Evolutionary conservation across 2,329 filamentous ascomycete genomes (phyloP).

Genomic region (Phialophora chinensis): DNA sequence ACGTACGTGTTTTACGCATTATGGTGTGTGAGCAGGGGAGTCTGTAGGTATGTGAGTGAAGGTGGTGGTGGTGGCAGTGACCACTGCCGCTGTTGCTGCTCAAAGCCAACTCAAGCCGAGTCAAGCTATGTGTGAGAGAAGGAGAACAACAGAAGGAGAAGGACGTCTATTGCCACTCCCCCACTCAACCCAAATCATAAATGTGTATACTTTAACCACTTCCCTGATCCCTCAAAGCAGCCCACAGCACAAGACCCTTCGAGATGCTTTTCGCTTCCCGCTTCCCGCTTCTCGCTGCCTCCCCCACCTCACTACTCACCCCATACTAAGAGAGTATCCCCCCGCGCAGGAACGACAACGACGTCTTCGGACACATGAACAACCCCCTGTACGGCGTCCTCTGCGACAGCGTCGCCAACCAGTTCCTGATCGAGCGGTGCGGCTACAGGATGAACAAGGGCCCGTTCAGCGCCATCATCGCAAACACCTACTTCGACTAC

Average conservation of each 20-base stretch:
- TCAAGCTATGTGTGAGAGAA: no score
- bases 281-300: not conserved
- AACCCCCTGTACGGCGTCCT: conserved; percentile 86
- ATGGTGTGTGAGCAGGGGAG: no score
- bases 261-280: not conserved
- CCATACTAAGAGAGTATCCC: not conserved
- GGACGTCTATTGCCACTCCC: no score
- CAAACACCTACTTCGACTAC: conserved; percentile 84
- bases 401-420: conserved; percentile 89
- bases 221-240: no score
- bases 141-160: no score
- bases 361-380: conserved; percentile 95
- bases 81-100: no score
- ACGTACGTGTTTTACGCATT: no score
- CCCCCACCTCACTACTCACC: not conserved
- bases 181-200: no score
- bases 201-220: no score
- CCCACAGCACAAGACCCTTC: no score
- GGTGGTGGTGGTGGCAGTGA: no score
- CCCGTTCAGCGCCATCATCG: conserved; percentile 79
- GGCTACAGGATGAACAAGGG: conserved; percentile 73
- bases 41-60: not conserved
- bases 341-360: conserved; percentile 77
- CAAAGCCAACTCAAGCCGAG: no score
- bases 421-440: conserved; percentile 82